Conservation (phyloP, 495 filamentous ascomycete genomes). For the Talaromyces proteolyticus region DNA sequence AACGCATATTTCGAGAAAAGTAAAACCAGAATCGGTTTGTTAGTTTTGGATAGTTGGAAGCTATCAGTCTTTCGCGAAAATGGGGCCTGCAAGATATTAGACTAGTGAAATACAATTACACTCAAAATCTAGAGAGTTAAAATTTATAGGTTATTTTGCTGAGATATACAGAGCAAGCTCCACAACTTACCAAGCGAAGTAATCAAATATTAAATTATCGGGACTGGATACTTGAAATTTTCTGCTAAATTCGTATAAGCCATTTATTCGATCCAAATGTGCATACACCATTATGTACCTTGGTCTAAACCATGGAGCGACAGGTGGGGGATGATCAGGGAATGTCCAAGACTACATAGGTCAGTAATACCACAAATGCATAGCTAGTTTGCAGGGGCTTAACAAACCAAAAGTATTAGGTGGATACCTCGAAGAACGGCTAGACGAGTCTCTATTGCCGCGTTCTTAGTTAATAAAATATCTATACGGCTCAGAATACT, state of each 20-base stretch:
- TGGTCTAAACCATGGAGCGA: background rate
- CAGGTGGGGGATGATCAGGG: background rate
- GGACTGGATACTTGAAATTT: background rate
- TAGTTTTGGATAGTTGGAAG: background rate
- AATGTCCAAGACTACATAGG: background rate
- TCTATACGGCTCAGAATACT: constrained; percentile 2
- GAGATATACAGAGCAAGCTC: background rate
- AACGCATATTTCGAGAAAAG: constrained; percentile 1
- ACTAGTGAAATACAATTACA: too few relatives aligned
- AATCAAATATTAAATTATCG: background rate
- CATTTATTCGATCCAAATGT: too few relatives aligned
- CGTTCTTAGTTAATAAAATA: background rate
- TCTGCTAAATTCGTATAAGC: background rate
- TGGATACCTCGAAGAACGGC: background rate
- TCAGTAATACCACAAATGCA: background rate
- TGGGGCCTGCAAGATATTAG: background rate
- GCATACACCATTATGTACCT: background rate
- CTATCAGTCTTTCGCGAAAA: constrained; percentile 1
- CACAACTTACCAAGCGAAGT: constrained; percentile 6
- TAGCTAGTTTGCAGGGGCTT: background rate
- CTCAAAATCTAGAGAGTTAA: too few relatives aligned
- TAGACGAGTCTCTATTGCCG: background rate
- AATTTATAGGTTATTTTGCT: background rate
- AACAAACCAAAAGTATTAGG: background rate
- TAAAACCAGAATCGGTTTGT: constrained; percentile 2